Conservation (phyloP, 257 asterid genomes). For the Cruciata laevipes region DNA sequence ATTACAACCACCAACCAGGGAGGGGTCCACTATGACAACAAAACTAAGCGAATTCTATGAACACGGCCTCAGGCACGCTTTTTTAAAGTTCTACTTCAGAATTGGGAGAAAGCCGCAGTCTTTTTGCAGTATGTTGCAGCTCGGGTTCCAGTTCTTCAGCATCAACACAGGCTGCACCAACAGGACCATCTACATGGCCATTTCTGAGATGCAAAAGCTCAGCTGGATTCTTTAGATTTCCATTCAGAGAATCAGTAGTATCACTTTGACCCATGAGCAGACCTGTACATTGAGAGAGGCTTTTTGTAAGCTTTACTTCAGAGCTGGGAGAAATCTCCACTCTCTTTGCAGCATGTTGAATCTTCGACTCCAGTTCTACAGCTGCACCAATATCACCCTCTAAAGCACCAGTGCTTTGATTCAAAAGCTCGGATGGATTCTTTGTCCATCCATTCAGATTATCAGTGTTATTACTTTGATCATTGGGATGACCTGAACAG, state of each 20-base stretch:
- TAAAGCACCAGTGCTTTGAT: constrained; percentile 11
- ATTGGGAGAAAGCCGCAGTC: constrained; percentile 33
- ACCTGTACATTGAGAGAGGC: background rate
- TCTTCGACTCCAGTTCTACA: background rate
- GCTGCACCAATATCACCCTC: constrained; percentile 6
- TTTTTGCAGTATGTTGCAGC: constrained; percentile 44
- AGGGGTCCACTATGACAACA: background rate
- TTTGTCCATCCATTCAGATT: constrained; percentile 1
- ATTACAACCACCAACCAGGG: background rate
- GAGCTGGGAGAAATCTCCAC: background rate
- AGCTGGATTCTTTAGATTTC: background rate
- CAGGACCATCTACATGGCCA: constrained; percentile 2
- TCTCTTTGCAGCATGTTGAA: background rate
- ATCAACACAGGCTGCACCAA: constrained; percentile 2
- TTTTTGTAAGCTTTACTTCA: background rate
- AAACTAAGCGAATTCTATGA: constrained; percentile 20
- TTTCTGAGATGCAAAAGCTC: constrained; percentile 19
- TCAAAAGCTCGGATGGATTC: constrained; percentile 12
- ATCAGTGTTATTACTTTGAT: background rate
- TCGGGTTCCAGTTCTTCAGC: constrained; percentile 23
- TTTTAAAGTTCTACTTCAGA: constrained; percentile 28
- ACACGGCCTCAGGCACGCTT: constrained; percentile 30
- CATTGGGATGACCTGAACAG: background rate
- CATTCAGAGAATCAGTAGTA: constrained; percentile 1
- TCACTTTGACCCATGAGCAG: background rate